Evolutionary conservation across 176 grass and related monocot genomes (phyloP).

Genomic region (Secale cereale): DNA sequence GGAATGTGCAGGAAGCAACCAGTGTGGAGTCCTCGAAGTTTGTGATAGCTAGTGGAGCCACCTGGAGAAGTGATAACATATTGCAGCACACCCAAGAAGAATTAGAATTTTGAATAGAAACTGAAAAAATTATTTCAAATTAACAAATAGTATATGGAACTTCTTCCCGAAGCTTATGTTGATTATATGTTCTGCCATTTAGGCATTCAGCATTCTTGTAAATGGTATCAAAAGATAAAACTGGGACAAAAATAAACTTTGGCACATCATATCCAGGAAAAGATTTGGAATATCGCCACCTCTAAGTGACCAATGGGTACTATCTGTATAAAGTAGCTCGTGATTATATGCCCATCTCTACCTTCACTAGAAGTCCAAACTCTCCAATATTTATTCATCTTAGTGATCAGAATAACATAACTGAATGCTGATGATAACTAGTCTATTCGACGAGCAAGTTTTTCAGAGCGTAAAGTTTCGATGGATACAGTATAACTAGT

Average conservation of each 20-base stretch:
- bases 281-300: constrained; percentile 4
- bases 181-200: background rate
- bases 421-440: background rate
- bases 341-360: constrained; percentile 3
- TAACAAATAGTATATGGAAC: constrained; percentile 22
- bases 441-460: background rate
- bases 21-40: constrained; percentile 78
- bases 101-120: constrained; percentile 14
- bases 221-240: constrained; percentile 14
- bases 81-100: background rate
- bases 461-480: constrained; percentile 1
- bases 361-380: background rate
- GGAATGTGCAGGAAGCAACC: constrained; percentile 73
- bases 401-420: background rate
- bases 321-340: background rate
- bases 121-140: background rate
- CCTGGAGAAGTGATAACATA: constrained; percentile 42
- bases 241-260: background rate
- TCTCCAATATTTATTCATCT: background rate
- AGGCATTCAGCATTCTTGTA: background rate
- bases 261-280: constrained; percentile 17
- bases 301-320: background rate
- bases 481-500: background rate
- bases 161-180: background rate
- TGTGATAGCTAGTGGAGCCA: constrained; percentile 83